phyloP scores from a whole-genome alignment of 1,284 basidiomycete genomes.

The Omphalotus olearius region DNA sequence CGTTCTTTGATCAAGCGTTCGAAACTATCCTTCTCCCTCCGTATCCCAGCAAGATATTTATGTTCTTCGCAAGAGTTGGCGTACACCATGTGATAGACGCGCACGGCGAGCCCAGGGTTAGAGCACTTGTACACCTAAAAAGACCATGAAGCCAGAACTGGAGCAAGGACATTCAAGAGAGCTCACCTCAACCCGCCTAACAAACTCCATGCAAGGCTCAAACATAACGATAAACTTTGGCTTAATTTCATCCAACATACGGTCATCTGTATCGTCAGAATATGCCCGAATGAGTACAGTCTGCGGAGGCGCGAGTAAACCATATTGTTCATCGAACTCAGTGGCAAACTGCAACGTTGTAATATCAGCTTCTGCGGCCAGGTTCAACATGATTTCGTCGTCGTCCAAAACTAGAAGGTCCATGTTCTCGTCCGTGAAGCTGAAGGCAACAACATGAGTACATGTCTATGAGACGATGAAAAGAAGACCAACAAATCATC shows the following conservation, averaged over 20 bases:
- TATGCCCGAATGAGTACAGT: conserved; percentile 87
- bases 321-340: conserved; percentile 81
- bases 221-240: conserved; percentile 95
- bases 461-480: no score
- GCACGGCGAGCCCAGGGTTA: conserved; percentile 74
- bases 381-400: conserved; percentile 21
- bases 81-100: conserved; percentile 97
- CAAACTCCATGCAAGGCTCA: conserved; percentile 92
- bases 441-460: background rate
- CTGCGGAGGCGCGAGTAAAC: conserved; percentile 76
- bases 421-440: conserved; percentile 4
- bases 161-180: background rate
- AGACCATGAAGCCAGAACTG: background rate
- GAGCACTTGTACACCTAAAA: conserved; percentile 79
- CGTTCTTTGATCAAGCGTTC: conserved; percentile 91
- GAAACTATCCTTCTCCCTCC: conserved; percentile 93
- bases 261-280: conserved; percentile 90
- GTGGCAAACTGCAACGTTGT: conserved; percentile 30
- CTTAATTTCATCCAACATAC: conserved; percentile 81
- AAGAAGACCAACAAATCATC: conserved; percentile 11
- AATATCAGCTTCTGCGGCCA: conserved; percentile 24
- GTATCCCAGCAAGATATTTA: conserved; percentile 85
- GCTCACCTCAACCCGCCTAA: conserved; percentile 85
- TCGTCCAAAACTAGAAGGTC: conserved; percentile 15
- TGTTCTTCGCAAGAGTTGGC: conserved; percentile 93